Evolutionary conservation across 2,329 filamentous ascomycete species (phyloP), one percentile per base, ranked within the genome.

Genomic region (Ampelomyces quisqualis): DNA sequence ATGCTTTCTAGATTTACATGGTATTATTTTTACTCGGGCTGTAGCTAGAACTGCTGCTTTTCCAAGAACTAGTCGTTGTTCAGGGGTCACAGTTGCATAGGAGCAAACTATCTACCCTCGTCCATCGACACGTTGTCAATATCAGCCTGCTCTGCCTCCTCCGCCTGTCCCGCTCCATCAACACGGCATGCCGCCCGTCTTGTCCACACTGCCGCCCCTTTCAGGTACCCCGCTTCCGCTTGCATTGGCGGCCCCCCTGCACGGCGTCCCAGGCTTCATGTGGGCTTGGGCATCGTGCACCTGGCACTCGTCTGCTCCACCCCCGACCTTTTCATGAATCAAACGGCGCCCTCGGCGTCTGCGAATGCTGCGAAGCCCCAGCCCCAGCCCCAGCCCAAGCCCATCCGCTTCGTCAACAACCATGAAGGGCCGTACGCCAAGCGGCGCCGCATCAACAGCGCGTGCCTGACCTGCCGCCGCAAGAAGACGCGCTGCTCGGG

Each of bases 401-500:
- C 67, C 47, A 69, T 70, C 44, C 65, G 67, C 49, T 70, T 70
- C 55, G 65, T 70, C 38, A 68, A 64, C 26, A 70, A 70, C 58
- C 61, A 69, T 45, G 67, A 69, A 39, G 67, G 66, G 9, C 68
- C 68, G 36, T 70, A 70, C 47, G 67, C 67, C 24, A 70, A 70
- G 60, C 57, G 68, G 21, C 57, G 68, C 33, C 60, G 68, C 43
- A 70, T 70, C 51, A 70, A 68, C 48, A 64, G 66, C 26, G 68
- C 68, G 8, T 76, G 73, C 43, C 43, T 75, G 53, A 75, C 73
- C 14, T 76, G 73, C 49, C 64, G 73, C 7, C 70, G 70, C 51
- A 71, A 74, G 46, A 76, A 76, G 64, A 76, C 73, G 45, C 71
- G 73, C 30, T 76, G 73, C 47, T 73, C 70, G 11, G 71, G 72